Conservation (phyloP, 345 rosid species). For the Salix caprea region DNA sequence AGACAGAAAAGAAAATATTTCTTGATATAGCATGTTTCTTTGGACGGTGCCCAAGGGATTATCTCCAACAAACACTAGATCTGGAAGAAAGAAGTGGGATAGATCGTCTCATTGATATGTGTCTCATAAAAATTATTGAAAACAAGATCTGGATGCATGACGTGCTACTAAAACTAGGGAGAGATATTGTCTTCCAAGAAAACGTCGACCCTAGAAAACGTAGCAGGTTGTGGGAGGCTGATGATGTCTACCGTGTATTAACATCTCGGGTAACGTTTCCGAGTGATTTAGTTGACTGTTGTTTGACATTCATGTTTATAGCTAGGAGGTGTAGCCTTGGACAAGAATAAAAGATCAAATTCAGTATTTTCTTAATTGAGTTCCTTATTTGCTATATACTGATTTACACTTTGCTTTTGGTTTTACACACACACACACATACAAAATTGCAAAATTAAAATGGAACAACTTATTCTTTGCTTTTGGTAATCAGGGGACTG, state of each 20-base stretch:
- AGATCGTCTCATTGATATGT: constrained; percentile 1
- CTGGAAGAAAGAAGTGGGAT: background rate
- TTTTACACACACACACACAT: too few species aligned
- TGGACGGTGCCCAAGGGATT: background rate
- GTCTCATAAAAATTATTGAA: background rate
- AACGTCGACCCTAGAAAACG: background rate
- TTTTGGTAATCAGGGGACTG: background rate
- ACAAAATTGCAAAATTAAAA: too few species aligned
- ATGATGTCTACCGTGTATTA: too few species aligned
- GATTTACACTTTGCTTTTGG: too few species aligned
- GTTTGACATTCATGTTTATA: too few species aligned
- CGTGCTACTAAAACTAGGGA: background rate
- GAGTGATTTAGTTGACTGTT: too few species aligned
- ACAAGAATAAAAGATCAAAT: too few species aligned
- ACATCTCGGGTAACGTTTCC: too few species aligned
- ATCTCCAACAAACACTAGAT: background rate
- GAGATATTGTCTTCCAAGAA: background rate
- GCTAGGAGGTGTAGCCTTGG: too few species aligned
- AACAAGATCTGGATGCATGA: background rate
- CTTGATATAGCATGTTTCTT: constrained; percentile 19
- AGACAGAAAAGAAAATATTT: background rate
- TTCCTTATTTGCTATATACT: too few species aligned
- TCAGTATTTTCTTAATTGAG: too few species aligned
- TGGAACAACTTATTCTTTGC: too few species aligned
- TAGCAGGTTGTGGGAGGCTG: background rate